Evolutionary conservation across 441 rosid species (phyloP).

Genomic region (Hura crepitans): DNA sequence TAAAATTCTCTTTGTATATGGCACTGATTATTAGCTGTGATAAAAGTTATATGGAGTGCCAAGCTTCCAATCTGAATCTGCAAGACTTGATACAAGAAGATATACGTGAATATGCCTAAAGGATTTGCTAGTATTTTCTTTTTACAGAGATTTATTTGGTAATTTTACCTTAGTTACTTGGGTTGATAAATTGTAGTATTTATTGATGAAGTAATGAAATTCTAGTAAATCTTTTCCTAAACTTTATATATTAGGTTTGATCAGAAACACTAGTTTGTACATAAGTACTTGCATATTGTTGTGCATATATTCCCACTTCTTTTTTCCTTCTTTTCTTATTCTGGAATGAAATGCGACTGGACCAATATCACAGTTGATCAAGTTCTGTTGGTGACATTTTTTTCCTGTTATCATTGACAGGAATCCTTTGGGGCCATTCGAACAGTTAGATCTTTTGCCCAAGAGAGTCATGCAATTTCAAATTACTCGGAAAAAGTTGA

Average conservation of each 20-base stretch:
- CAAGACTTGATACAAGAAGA: background rate
- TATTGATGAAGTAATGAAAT: background rate
- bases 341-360: background rate
- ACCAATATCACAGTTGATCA: background rate
- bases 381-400: background rate
- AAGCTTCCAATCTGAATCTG: slow-evolving; percentile 1
- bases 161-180: background rate
- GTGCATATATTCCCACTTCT: background rate
- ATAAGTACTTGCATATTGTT: background rate
- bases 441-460: slow-evolving; percentile 93
- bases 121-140: background rate
- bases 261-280: background rate
- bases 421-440: slow-evolving; percentile 96
- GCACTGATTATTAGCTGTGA: background rate
- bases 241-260: background rate
- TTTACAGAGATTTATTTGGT: background rate
- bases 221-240: background rate
- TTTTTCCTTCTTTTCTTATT: background rate
- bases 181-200: no score
- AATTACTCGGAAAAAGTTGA: slow-evolving; percentile 79
- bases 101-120: background rate
- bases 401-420: slow-evolving; percentile 30
- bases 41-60: background rate
- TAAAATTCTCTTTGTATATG: background rate
- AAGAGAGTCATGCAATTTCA: slow-evolving; percentile 66